Conservation (phyloP, 306 rosid genomes). For the Inga leiocalycina region DNA sequence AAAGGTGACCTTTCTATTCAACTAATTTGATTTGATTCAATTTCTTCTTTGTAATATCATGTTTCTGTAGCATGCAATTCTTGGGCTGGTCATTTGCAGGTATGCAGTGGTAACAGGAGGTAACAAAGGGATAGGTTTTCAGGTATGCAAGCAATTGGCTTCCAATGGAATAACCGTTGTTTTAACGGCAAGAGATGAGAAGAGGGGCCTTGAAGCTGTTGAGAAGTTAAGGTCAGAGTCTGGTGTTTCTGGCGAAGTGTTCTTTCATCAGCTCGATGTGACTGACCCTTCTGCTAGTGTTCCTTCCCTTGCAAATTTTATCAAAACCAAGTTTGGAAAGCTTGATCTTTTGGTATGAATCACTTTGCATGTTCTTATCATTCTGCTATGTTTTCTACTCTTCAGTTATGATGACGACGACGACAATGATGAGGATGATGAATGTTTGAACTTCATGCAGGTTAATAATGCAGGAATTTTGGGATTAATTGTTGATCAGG, state of each 20-base stretch:
- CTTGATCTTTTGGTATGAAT: constrained; percentile 31
- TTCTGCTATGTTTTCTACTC: too few species aligned
- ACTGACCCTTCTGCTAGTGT: neutral
- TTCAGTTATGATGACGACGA: too few species aligned
- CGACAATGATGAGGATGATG: too few species aligned
- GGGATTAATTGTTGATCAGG: too few species aligned
- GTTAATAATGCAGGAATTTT: too few species aligned
- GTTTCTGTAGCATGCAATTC: neutral
- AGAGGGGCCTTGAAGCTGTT: constrained; percentile 42
- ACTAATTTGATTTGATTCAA: neutral
- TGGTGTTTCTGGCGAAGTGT: constrained; percentile 16
- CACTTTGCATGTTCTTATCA: too few species aligned
- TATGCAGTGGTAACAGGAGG: neutral
- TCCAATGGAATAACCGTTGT: constrained; percentile 20
- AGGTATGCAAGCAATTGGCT: neutral
- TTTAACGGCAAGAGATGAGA: constrained; percentile 37
- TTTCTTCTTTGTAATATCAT: neutral
- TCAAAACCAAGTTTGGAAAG: constrained; percentile 39
- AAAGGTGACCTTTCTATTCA: neutral
- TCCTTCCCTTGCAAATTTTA: constrained; percentile 32
- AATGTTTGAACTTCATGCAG: too few species aligned
- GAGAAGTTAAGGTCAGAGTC: constrained; percentile 23
- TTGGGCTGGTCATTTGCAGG: neutral
- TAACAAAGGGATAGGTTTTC: neutral
- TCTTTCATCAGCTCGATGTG: constrained; percentile 37